Base-by-base conservation (phyloP, 345 rosid species). In the Linum trigynum region DNA sequence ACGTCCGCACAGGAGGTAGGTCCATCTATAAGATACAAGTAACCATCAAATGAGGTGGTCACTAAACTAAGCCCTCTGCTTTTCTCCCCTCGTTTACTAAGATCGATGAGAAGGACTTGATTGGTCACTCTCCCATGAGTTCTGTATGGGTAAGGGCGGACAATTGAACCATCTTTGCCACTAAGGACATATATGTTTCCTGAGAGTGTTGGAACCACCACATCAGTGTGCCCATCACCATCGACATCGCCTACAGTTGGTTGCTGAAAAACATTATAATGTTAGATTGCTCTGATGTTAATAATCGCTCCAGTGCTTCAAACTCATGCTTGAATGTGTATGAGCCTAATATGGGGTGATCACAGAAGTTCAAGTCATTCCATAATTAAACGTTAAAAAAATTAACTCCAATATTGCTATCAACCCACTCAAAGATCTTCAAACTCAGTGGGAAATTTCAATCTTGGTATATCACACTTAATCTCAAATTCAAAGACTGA, bases 101-200 rank as follows among this genome's bases (percentile, higher is more conserved):
- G 72, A 77, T 95, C 98, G 72, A 87, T 87, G 50, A 95, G 97
- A 72, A 95, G 98, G 77, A 95, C 84, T 78, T 95, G 98, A 84
- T 87, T 95, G 94, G 87, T 91, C 69, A 95, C 92, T 80, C 96
- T 89, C 72, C 98, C 99, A 73, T 91, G 98, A 77, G 99, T 95
- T 76, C 92, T 82, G 71, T 87, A 95, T 23, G 99, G 99, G 76
- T 89, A 95, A 8, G 98, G 97, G 65, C 84, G 91, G 59, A 95
- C 84, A 61, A 77, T 38, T 15, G 90, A 83, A 63, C 99, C 99
- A 78, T 95, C 99, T 78, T 83, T 91, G 71, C 99, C 98, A 57
- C 91, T 89, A 39, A 95, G 90, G 69, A 91, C 98, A 66, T 84
- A 87, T 60, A 91, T 84, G 74, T 89, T 89, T 69, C 99, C 99